Percentiles rank a stretch among this genome's conserved stretches.
Conservation (phyloP, 768 basidiomycete species). For the Boletus fagicola region DNA sequence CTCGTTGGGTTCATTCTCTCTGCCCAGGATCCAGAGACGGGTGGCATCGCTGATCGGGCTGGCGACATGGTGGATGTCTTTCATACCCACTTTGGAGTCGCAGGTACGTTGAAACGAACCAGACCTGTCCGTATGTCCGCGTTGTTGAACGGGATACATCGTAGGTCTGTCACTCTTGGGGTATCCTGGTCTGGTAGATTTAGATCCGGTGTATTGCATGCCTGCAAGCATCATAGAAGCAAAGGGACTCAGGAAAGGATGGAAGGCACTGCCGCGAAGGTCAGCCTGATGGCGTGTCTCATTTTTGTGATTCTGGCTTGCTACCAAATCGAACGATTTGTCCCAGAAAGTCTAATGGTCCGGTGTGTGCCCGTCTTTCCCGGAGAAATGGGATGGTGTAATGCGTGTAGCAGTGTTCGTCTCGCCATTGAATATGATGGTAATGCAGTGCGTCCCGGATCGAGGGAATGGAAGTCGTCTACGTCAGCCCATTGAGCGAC, state of each 20-base stretch:
- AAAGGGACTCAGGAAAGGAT: conserved; percentile 61
- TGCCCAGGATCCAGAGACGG: conserved; percentile 84
- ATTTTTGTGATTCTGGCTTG: conserved; percentile 1
- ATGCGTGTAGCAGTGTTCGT: conserved; percentile 1
- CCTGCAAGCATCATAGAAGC: conserved; percentile 71
- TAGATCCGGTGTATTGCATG: conserved; percentile 98
- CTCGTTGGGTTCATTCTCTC: conserved; percentile 81
- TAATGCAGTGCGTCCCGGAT: conserved; percentile 6
- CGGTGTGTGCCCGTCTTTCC: neutral
- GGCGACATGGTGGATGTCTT: conserved; percentile 97
- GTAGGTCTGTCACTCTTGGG: conserved; percentile 81
- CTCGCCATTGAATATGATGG: conserved; percentile 2
- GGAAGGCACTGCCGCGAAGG: conserved; percentile 33
- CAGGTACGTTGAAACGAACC: conserved; percentile 46
- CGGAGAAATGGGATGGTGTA: neutral
- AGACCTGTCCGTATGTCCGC: neutral
- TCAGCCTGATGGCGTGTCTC: conserved; percentile 13
- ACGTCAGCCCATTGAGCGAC: neutral
- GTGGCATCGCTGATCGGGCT: conserved; percentile 92
- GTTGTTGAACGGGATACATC: neutral
- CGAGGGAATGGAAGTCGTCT: conserved; percentile 20
- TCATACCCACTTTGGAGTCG: conserved; percentile 90
- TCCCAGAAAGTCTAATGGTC: neutral
- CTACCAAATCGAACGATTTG: conserved; percentile 7
- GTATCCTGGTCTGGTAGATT: conserved; percentile 76